Evolutionary conservation across 1,139 yeast genomes (phyloP).

Genomic region (Debaryomyces subglobosus): DNA sequence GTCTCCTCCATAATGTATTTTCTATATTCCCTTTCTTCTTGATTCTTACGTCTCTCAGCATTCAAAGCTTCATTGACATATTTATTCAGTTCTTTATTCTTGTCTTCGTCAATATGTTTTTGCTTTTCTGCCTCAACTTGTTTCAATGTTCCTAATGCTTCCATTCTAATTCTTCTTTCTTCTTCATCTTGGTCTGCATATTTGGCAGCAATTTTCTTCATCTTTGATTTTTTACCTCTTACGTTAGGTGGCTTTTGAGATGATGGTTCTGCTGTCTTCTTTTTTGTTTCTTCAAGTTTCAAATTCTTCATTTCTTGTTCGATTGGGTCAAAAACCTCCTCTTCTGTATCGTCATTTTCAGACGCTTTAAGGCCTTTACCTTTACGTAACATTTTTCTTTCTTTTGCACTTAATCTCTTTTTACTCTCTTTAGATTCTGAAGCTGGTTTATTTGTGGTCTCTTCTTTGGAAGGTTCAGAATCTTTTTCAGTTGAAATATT

Average conservation of each 20-base stretch:
- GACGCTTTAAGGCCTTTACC: conserved; percentile 9
- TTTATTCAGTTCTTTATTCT: conserved; percentile 31
- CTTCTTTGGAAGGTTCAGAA: conserved; percentile 10
- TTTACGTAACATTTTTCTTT: conserved; percentile 11
- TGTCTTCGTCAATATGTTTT: conserved; percentile 22
- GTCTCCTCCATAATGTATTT: conserved; percentile 45
- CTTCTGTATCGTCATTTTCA: conserved; percentile 9
- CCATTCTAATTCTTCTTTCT: conserved; percentile 73
- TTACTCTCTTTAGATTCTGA: conserved; percentile 8
- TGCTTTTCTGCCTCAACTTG: conserved; percentile 52
- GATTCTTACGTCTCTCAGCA: conserved; percentile 43
- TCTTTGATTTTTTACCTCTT: conserved; percentile 83
- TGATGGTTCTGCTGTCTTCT: conserved; percentile 11
- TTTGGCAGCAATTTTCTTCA: conserved; percentile 80
- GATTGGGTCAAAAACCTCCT: conserved; percentile 18
- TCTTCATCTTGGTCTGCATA: conserved; percentile 93
- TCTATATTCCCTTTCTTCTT: conserved; percentile 53
- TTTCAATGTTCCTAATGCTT: conserved; percentile 80
- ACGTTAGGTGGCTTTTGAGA: conserved; percentile 40
- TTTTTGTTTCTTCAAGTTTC: conserved; percentile 11
- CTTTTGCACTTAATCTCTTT: conserved; percentile 13
- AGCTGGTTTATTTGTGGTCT: conserved; percentile 3
- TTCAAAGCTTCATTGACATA: conserved; percentile 33
- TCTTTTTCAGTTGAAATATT: conserved; percentile 15
- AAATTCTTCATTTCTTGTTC: conserved; percentile 15